phyloP scores from a whole-genome alignment of 2,329 filamentous ascomycete species.

The Dendryphion nanum region DNA sequence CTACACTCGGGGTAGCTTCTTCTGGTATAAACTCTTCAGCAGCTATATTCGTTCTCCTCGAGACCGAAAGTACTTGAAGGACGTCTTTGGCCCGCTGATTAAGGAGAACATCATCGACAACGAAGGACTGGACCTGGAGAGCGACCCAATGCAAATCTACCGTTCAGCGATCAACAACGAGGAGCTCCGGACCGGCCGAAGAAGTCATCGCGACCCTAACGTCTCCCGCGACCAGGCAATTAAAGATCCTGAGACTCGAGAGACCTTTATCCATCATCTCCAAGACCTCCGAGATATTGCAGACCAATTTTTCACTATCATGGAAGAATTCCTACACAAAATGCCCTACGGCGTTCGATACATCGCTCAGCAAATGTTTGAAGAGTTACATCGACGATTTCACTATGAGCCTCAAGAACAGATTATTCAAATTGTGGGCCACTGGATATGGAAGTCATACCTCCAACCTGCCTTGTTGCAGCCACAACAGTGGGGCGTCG shows the following conservation, averaged over 20 bases:
- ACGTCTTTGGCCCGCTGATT: conserved; percentile 80
- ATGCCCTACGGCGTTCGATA: conserved; percentile 95
- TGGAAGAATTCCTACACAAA: conserved; percentile 80
- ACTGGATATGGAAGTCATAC: conserved; percentile 95
- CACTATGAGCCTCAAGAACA: conserved; percentile 73
- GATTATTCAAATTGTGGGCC: conserved; percentile 77
- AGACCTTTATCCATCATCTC: conserved; percentile 90
- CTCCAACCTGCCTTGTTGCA: conserved; percentile 85
- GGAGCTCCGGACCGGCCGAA: conserved; percentile 84
- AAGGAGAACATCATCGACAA: conserved; percentile 93
- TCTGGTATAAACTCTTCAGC: conserved; percentile 83
- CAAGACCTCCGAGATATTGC: conserved; percentile 92
- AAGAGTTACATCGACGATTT: conserved; percentile 74
- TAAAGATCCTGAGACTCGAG: conserved; percentile 86
- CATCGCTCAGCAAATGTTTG: conserved; percentile 81
- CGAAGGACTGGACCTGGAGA: conserved; percentile 85
- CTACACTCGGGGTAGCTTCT: conserved; percentile 84
- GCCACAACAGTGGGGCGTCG: conserved; percentile 88
- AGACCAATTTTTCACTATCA: conserved; percentile 78
- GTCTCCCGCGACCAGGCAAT: conserved; percentile 93
- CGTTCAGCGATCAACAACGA: conserved; percentile 94
- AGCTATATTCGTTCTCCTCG: conserved; percentile 89
- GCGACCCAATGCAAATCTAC: conserved; percentile 97
- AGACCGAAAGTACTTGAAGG: conserved; percentile 87
- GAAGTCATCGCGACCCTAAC: conserved; percentile 77